A percentile compares a stretch with the other conserved stretches of the same genome.
phyloP scores from a whole-genome alignment of 805 yeast species.

The Pichia cabralensis region DNA sequence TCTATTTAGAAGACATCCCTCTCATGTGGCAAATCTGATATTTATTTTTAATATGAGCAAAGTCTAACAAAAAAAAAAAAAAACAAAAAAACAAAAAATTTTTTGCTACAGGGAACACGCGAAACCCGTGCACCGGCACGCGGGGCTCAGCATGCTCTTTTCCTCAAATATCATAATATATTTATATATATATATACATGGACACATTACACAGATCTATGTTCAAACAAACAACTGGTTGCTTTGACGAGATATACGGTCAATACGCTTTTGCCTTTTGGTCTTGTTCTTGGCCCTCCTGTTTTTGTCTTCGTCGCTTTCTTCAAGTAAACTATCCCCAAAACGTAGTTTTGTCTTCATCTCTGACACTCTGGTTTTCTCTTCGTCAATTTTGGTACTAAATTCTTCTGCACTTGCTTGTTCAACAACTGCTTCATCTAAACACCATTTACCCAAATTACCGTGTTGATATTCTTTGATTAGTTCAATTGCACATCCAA shows the following conservation, averaged over 20 bases:
- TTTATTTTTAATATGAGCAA: too few species aligned
- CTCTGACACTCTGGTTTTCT: constrained; percentile 10
- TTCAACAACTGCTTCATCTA: constrained; percentile 17
- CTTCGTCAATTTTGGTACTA: constrained; percentile 6
- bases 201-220: background rate
- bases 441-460: constrained; percentile 26
- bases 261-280: background rate
- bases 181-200: background rate
- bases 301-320: too few species aligned
- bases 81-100: too few species aligned
- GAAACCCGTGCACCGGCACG: too few species aligned
- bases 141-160: too few species aligned
- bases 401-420: constrained; percentile 6
- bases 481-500: constrained; percentile 57
- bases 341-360: constrained; percentile 1
- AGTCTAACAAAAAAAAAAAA: too few species aligned
- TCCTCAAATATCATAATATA: too few species aligned
- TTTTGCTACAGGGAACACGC: too few species aligned
- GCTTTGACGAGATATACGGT: constrained; percentile 1
- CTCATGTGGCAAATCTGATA: too few species aligned
- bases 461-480: constrained; percentile 54
- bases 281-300: too few species aligned
- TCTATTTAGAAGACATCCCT: too few species aligned
- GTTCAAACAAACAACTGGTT: constrained; percentile 1
- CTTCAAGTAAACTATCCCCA: too few species aligned